Evolutionary conservation across 192 early-diverging fungal species (phyloP).

Genomic region (Linnemannia hyalina): DNA sequence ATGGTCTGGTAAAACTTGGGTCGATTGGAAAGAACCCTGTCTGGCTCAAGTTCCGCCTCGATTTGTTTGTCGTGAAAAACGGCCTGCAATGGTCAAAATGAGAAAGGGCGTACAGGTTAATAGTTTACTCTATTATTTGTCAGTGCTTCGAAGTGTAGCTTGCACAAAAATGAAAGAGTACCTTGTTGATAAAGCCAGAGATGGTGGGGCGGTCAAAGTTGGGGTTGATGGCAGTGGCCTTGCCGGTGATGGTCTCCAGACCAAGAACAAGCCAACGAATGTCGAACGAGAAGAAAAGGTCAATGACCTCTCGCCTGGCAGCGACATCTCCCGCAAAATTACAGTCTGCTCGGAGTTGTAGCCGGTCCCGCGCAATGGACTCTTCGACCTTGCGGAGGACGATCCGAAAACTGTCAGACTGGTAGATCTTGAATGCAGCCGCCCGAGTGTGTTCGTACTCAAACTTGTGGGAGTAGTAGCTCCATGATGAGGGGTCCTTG

Average conservation of each 20-base stretch:
- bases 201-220: conserved; percentile 45
- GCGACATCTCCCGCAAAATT: conserved; percentile 49
- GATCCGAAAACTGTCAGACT: conserved; percentile 47
- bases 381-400: conserved; percentile 57
- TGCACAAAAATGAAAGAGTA: neutral
- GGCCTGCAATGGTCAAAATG: neutral
- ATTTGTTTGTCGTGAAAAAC: conserved; percentile 52
- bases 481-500: conserved; percentile 48
- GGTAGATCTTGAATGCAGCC: conserved; percentile 52
- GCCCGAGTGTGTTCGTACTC: conserved; percentile 52
- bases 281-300: conserved; percentile 55
- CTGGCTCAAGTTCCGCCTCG: conserved; percentile 41
- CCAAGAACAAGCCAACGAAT: conserved; percentile 57
- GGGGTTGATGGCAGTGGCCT: conserved; percentile 40
- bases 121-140: neutral
- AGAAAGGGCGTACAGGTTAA: neutral
- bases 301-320: conserved; percentile 41
- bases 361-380: conserved; percentile 37
- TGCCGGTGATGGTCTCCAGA: conserved; percentile 56
- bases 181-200: conserved; percentile 53
- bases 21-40: conserved; percentile 43
- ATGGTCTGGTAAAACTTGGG: conserved; percentile 48
- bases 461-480: conserved; percentile 52
- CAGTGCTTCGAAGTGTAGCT: neutral
- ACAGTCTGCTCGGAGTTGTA: conserved; percentile 39